Evolutionary conservation across 768 basidiomycete species (phyloP).

Genomic region (Tremella yokohamensis): DNA sequence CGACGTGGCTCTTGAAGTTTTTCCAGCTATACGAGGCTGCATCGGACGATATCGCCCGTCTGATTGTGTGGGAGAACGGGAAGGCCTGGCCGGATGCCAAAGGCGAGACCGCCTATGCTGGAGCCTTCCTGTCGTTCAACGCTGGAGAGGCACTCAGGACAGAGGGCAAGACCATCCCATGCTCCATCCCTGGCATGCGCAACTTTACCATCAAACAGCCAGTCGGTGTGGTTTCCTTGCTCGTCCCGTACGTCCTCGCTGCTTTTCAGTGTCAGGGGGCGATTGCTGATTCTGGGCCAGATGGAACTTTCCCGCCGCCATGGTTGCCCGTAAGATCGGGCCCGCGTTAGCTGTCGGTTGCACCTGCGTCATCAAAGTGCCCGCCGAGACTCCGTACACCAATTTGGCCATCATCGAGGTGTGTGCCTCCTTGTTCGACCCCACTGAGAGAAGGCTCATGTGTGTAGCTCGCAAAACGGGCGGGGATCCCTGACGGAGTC

Average conservation of each 20-base stretch:
- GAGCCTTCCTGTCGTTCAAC: slow-evolving; percentile 49
- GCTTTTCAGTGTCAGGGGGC: background rate
- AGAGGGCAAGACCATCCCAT: slow-evolving; percentile 88
- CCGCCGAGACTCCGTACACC: slow-evolving; percentile 91
- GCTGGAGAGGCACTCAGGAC: slow-evolving; percentile 89
- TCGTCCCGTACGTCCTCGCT: slow-evolving; percentile 40
- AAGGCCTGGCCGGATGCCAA: slow-evolving; percentile 81
- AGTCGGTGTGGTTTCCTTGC: slow-evolving; percentile 52
- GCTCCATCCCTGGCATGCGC: slow-evolving; percentile 63
- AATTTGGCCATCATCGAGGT: slow-evolving; percentile 86
- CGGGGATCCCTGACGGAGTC: slow-evolving; percentile 92
- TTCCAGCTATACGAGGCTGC: slow-evolving; percentile 74
- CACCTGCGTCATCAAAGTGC: slow-evolving; percentile 89
- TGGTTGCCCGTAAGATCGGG: slow-evolving; percentile 56
- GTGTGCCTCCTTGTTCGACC: slow-evolving; percentile 23
- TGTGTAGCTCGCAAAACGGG: slow-evolving; percentile 79
- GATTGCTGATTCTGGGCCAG: slow-evolving; percentile 4
- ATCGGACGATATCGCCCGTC: slow-evolving; percentile 76
- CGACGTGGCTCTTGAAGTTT: slow-evolving; percentile 77
- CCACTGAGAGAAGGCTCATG: too few relatives aligned
- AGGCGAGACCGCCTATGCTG: slow-evolving; percentile 72
- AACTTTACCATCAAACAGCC: slow-evolving; percentile 94
- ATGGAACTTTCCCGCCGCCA: slow-evolving; percentile 88
- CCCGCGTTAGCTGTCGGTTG: slow-evolving; percentile 85
- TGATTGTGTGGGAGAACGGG: slow-evolving; percentile 92